Conservation (phyloP, 176 grass and related monocot genomes). For the Aegilops sharonensis region DNA sequence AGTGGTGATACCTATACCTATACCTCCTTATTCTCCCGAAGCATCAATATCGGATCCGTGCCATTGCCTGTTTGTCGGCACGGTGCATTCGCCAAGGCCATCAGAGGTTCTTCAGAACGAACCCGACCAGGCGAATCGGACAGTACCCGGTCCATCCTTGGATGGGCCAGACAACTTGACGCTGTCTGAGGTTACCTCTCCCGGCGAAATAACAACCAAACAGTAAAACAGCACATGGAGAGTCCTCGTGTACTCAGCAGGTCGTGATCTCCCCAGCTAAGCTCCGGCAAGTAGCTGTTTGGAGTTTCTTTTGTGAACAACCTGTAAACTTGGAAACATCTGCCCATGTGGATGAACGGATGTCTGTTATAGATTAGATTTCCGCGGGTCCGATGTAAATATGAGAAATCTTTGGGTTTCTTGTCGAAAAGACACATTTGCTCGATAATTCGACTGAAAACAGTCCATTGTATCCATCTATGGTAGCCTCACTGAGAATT, state of each 20-base stretch:
- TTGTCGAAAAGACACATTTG: background rate
- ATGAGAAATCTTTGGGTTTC: constrained; percentile 35
- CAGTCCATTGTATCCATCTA: background rate
- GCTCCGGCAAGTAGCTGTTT: constrained; percentile 35
- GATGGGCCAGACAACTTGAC: constrained; percentile 35
- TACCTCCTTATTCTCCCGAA: constrained; percentile 39
- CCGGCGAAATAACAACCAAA: constrained; percentile 36
- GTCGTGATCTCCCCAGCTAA: constrained; percentile 30
- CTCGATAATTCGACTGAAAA: background rate
- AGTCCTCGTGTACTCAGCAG: constrained; percentile 36
- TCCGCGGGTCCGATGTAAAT: constrained; percentile 35
- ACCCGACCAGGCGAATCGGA: constrained; percentile 46
- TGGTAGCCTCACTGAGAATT: background rate
- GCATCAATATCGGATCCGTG: constrained; percentile 45
- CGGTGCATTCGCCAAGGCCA: constrained; percentile 39
- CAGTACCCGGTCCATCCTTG: constrained; percentile 16
- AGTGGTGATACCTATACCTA: constrained; percentile 12
- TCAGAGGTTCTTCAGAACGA: constrained; percentile 44
- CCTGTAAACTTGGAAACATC: constrained; percentile 22
- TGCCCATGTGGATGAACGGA: background rate
- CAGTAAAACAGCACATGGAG: constrained; percentile 40
- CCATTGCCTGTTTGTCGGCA: constrained; percentile 37
- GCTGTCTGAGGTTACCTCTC: constrained; percentile 20
- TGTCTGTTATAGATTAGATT: constrained; percentile 30
- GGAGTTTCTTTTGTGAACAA: background rate